Base-by-base conservation (phyloP, 768 basidiomycete genomes). In the Trametopsis cervina region DNA sequence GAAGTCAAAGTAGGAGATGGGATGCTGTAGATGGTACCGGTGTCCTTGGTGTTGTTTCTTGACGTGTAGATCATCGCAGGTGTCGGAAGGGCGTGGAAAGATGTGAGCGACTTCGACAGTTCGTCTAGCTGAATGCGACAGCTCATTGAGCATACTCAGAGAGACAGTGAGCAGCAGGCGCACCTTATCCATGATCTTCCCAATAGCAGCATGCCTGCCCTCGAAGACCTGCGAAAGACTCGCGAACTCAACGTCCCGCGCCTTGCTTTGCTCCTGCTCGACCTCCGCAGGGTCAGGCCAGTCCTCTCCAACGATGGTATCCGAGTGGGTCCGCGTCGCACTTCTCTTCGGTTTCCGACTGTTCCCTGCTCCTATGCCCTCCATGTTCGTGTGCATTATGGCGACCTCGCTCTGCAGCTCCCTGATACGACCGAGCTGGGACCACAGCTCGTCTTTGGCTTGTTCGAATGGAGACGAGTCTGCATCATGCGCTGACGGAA, bases 111-210 rank as follows among this genome's bases (percentile, higher is more conserved):
- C 21, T 63, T 55, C 17, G 68, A 67, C 3, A 85, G 69, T 18
- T 80, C 74, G 54, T 78, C 80, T 23, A 85, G 66, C 83, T 84
- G 54, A 23, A 44, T n/a, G n/a, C n/a, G n/a, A n/a, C n/a, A n/a
- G n/a, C n/a, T n/a, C n/a, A 48, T n/a, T 10, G 4, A 47, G 38
- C 27, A 33, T 15, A 15, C 6, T 23, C 12, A n/a, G 11, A n/a
- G n/a, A n/a, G n/a, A n/a, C n/a, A n/a, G n/a, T n/a, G n/a, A n/a
- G n/a, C n/a, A n/a, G n/a, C 26, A 20, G 12, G 42, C 66, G 29
- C 51, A 84, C 87, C 74, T 86, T 87, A 61, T 60, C 61, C 87
- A 89, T 89, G 25, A 90, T 83, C 24, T 70, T 74, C 44, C 78
- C 74, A 17, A 89, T 84, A 25, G 78, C 77, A 50, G 78, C 75